Conservation (phyloP, 2,329 filamentous ascomycete species). For the Alternaria gansuensis region DNA sequence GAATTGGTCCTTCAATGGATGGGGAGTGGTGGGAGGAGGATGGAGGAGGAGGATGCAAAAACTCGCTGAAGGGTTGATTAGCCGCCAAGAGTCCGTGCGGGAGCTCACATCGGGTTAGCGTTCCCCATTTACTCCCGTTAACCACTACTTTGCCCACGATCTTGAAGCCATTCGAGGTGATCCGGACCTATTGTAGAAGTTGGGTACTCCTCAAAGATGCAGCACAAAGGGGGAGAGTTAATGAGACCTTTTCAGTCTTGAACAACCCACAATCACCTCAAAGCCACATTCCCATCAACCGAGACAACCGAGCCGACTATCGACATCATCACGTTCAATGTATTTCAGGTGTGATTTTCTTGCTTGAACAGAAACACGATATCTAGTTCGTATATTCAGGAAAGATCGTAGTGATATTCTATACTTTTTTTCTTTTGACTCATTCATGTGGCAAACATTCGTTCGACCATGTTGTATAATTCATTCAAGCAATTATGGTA, state of each 20-base stretch:
- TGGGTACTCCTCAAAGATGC: neutral
- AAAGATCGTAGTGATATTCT: neutral
- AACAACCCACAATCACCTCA: neutral
- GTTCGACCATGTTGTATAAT: too few relatives aligned
- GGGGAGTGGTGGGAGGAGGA: slow-evolving; percentile 39
- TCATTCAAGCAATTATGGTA: too few relatives aligned
- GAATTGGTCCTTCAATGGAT: slow-evolving; percentile 51
- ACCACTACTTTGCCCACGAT: slow-evolving; percentile 12
- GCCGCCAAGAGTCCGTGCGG: slow-evolving; percentile 34
- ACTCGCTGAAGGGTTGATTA: slow-evolving; percentile 32
- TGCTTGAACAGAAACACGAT: accelerated
- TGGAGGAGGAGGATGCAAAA: slow-evolving; percentile 38
- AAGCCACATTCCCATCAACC: slow-evolving; percentile 5
- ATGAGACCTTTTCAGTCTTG: neutral
- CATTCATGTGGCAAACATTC: neutral
- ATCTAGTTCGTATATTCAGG: neutral
- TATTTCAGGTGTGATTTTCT: neutral
- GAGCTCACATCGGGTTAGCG: slow-evolving; percentile 27
- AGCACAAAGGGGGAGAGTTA: neutral
- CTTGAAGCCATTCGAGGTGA: neutral
- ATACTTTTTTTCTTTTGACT: neutral
- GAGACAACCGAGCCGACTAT: neutral
- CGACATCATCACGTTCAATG: neutral
- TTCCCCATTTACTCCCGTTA: slow-evolving; percentile 25
- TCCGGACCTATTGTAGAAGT: neutral